These are phyloP conservation scores for Lepiota subincarnata DNA, from an alignment of 768 basidiomycete species.

Conservation along the genomic window DNA sequence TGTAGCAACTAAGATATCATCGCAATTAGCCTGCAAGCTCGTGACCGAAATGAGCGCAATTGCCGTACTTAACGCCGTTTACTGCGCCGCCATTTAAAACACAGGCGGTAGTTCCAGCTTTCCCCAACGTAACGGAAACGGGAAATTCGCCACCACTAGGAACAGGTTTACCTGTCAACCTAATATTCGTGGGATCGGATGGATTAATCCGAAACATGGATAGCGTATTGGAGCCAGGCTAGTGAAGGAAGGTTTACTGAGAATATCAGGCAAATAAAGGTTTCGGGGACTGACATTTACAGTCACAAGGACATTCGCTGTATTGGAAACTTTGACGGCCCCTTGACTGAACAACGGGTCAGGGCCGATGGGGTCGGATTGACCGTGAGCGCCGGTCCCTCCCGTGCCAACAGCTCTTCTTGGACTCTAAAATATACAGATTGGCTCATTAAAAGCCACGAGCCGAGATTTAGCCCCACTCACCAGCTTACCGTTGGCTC, in stretches of 20 bases:
- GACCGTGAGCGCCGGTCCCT: conserved; percentile 34
- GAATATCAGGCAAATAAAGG: neutral
- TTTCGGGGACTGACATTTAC: conserved; percentile 27
- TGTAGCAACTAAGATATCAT: conserved; percentile 33
- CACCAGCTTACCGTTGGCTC: conserved; percentile 38
- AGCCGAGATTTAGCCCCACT: conserved; percentile 16
- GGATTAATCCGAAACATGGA: conserved; percentile 39
- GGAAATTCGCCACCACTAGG: conserved; percentile 48
- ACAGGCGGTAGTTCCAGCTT: conserved; percentile 28
- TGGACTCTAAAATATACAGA: conserved; percentile 24
- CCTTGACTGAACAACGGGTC: conserved; percentile 41
- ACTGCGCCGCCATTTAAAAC: conserved; percentile 40
- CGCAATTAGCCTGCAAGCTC: neutral
- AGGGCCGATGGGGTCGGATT: conserved; percentile 26
- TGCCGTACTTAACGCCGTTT: conserved; percentile 32
- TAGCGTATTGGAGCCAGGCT: conserved; percentile 47
- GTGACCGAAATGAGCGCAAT: conserved; percentile 17
- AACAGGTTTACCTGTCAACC: conserved; percentile 40
- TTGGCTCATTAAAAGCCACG: neutral
- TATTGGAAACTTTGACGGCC: conserved; percentile 31
- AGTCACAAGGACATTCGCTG: conserved; percentile 30
- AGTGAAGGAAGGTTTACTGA: neutral
- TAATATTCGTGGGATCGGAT: conserved; percentile 35
- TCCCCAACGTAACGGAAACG: conserved; percentile 37
- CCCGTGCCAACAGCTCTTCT: conserved; percentile 26